phyloP scores from a whole-genome alignment of 2,329 filamentous ascomycete species.

The Clarireedia paspali region DNA sequence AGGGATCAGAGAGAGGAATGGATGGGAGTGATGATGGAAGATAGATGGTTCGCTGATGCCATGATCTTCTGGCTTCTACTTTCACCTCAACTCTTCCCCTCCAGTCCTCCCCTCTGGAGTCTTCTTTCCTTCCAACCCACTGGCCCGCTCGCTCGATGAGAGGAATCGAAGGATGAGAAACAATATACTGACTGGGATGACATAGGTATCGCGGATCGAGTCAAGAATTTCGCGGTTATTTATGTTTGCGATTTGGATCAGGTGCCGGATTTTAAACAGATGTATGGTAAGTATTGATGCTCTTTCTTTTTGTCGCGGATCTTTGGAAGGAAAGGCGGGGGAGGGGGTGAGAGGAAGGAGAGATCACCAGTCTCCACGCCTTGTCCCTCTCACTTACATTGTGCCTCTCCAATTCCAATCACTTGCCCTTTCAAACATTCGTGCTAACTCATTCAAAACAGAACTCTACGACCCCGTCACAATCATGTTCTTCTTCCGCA shows the following conservation, averaged over 20 bases:
- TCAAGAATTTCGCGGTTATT: conserved; percentile 89
- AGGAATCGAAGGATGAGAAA: not conserved
- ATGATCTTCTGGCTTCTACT: too few species aligned
- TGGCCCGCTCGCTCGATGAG: too few species aligned
- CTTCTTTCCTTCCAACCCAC: not conserved
- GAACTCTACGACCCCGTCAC: conserved; percentile 85
- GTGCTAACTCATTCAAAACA: not conserved
- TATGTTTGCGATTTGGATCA: conserved; percentile 92
- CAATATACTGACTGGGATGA: not conserved
- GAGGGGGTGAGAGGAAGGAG: not conserved
- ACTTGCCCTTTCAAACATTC: too few species aligned
- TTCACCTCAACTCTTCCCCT: not conserved
- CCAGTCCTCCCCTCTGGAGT: not conserved
- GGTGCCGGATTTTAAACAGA: conserved; percentile 88
- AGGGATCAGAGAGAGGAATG: too few species aligned
- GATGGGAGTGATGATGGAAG: too few species aligned
- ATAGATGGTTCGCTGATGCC: too few species aligned
- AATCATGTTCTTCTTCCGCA: conserved; percentile 96
- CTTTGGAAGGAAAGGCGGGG: not conserved
- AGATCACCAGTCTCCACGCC: too few species aligned
- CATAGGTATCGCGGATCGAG: conserved; percentile 69
- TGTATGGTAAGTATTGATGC: conserved; percentile 51
- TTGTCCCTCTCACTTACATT: too few species aligned
- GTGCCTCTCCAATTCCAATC: too few species aligned
- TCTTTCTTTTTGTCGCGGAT: not conserved